Evolutionary conservation across 164 flowering plant species (phyloP), one percentile per base, ranked within the genome.

Genomic region (Platanus orientalis): DNA sequence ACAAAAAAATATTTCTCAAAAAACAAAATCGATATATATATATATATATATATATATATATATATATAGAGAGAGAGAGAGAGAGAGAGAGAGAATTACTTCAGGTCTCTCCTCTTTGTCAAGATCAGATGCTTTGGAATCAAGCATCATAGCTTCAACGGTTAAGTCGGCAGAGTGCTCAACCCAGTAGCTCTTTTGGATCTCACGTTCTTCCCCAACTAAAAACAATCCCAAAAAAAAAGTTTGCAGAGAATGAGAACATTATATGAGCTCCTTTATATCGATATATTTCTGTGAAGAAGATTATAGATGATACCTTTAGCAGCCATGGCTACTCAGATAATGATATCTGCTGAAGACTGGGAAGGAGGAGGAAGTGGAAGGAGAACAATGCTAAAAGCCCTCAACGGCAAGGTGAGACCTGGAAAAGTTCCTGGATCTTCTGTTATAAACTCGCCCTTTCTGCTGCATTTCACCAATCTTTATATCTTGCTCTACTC

Each of bases 61-160:
- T n/a, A n/a, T n/a, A n/a, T n/a, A n/a, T n/a, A n/a, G n/a, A n/a
- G n/a, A n/a, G n/a, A n/a, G n/a, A 27, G 21, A 54, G 21, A 48
- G 5, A 17, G 10, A 47, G 20, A 67, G 34, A 64, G 20, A 32
- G 28, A 69, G 20, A 12, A 27, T 50, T 74, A 89, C 98, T 71
- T 94, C 98, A 65, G 97, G 97, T 24, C 96, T 79, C 75, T 94
- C 98, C 74, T 87, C 96, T 70, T 91, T 94, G 81, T 94, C 99
- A 39, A 94, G 97, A 71, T 94, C 97, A 21, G 88, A 58, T 16
- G 99, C 97, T 65, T 81, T 81, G 62, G 97, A 91, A 71, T 94
- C 97, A 30, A 91, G 97, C 99, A 94, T 94, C 99, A 91, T 94
- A 19, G 96, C 87, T 63, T 94, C 96, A 44, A 94, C 82, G 0